Conservation (phyloP, 495 filamentous ascomycete genomes). For the Aspergillus avenaceus region DNA sequence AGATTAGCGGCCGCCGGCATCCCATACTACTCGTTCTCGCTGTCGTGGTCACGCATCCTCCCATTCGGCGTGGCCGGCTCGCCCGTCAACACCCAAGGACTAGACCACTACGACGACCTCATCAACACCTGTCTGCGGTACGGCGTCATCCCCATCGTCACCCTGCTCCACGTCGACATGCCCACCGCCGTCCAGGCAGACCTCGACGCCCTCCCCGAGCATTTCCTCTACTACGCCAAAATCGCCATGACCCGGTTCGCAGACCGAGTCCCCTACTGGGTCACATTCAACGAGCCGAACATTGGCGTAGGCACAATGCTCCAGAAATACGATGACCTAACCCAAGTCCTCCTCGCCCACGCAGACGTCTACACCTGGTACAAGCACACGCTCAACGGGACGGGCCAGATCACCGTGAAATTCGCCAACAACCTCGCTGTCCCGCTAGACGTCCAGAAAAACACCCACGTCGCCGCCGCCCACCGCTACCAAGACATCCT, state of each 20-base stretch:
- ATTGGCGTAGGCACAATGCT: conserved; percentile 18
- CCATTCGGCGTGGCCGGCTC: conserved; percentile 39
- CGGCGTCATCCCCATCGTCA: conserved; percentile 40
- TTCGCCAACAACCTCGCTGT: conserved; percentile 41
- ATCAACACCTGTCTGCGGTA: conserved; percentile 37
- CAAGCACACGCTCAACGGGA: conserved; percentile 33
- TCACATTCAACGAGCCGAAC: conserved; percentile 43
- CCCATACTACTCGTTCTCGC: conserved; percentile 44
- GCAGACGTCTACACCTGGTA: conserved; percentile 38
- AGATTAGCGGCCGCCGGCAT: conserved; percentile 45
- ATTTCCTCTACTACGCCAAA: conserved; percentile 36
- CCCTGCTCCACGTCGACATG: conserved; percentile 40
- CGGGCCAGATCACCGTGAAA: conserved; percentile 36
- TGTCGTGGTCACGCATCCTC: conserved; percentile 43
- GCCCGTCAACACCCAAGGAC: conserved; percentile 38
- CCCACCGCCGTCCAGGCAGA: conserved; percentile 25
- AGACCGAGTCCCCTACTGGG: conserved; percentile 42
- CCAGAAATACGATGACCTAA: conserved; percentile 26
- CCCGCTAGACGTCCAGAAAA: conserved; percentile 30
- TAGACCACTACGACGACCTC: conserved; percentile 45
- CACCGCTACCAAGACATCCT: conserved; percentile 38
- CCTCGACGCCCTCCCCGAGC: conserved; percentile 29
- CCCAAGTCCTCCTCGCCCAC: conserved; percentile 37
- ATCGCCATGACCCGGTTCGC: conserved; percentile 37
- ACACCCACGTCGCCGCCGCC: conserved; percentile 30